Percentiles rank a stretch among this genome's conserved stretches.
phyloP scores from a whole-genome alignment of 129 eudicot genomes.

The Helichrysum umbraculigerum region DNA sequence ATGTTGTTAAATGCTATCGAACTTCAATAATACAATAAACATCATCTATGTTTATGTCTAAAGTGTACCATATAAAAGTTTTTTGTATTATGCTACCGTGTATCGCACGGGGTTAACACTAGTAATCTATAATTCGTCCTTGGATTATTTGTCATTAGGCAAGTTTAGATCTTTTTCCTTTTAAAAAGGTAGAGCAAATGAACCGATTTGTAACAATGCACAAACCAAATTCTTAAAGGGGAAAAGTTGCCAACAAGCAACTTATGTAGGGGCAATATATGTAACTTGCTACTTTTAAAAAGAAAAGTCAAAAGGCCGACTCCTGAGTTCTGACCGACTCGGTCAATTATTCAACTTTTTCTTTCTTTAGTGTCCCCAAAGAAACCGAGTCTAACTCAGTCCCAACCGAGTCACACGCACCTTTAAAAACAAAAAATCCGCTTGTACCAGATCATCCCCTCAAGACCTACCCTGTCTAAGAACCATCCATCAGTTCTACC shows the following conservation, averaged over 20 bases:
- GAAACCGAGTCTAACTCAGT: conserved; percentile 32
- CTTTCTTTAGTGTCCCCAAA: conserved; percentile 29
- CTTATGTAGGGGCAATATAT: background rate
- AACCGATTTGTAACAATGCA: background rate
- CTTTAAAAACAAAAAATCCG: conserved; percentile 5
- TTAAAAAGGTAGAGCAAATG: too few species aligned
- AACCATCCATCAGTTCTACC: conserved; percentile 22
- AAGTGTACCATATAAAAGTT: too few species aligned
- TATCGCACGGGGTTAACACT: too few species aligned
- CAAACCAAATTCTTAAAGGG: background rate
- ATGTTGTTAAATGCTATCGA: too few species aligned
- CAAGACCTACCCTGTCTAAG: conserved; percentile 39
- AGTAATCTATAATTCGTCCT: too few species aligned
- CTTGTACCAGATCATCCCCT: conserved; percentile 31
- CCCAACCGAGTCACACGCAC: conserved; percentile 34
- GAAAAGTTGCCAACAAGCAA: background rate
- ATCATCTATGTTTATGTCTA: too few species aligned
- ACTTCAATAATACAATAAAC: too few species aligned
- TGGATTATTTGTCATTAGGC: too few species aligned
- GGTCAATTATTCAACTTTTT: conserved; percentile 27
- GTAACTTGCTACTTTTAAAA: background rate
- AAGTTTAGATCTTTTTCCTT: too few species aligned
- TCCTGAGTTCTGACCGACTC: conserved; percentile 37
- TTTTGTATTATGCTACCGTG: too few species aligned
- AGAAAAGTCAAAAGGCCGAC: conserved; percentile 36